Percentiles rank a stretch among this genome's conserved stretches.
Evolutionary conservation across 331 rosid species (phyloP).

Genomic region (Arachis monticola): DNA sequence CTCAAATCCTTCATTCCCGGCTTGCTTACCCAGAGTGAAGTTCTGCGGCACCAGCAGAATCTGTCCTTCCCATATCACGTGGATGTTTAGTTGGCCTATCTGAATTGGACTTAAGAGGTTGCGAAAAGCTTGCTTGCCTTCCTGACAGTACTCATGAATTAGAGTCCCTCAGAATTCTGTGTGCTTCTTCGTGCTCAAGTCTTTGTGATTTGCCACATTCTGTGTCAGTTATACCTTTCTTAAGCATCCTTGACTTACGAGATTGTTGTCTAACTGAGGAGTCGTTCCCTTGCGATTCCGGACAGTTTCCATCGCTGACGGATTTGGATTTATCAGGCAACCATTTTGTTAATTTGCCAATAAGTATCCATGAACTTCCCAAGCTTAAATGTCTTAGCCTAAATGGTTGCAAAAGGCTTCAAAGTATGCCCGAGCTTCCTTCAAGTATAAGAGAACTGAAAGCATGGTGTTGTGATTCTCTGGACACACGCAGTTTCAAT

Average conservation of each 20-base stretch:
- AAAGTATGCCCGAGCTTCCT: background rate
- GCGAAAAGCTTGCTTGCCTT: constrained; percentile 9
- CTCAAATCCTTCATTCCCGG: constrained; percentile 60
- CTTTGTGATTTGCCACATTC: no score
- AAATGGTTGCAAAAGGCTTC: background rate
- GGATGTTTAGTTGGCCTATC: constrained; percentile 29
- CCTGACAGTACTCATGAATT: background rate
- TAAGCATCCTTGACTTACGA: no score
- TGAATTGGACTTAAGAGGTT: background rate
- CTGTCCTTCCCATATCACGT: constrained; percentile 28
- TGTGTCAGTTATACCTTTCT: no score
- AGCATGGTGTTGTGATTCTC: background rate
- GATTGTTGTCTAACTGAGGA: background rate
- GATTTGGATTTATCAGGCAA: background rate
- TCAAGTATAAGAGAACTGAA: background rate
- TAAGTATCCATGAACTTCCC: background rate
- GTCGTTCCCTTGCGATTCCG: background rate
- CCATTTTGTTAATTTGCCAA: background rate
- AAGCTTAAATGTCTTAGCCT: background rate
- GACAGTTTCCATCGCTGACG: background rate
- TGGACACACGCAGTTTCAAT: background rate
- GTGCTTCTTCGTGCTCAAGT: no score
- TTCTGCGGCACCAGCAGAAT: constrained; percentile 66
- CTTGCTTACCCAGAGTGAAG: constrained; percentile 53
- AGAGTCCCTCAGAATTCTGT: background rate